Evolutionary conservation across 176 grass and related monocot genomes (phyloP).

Genomic region (Hordeum vulgare): MorexV3_pseudomolecules_assembly NC_058522.1:428830073-428830572

Average conservation of each 20-base stretch:
- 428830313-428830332: constrained; percentile 38
- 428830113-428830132: not conserved
- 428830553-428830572: constrained; percentile 99
- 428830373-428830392: constrained; percentile 83
- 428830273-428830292: not conserved
- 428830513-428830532: constrained; percentile 97
- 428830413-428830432: constrained; percentile 3
- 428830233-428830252: not conserved
- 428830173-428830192: not conserved
- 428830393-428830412: constrained; percentile 99
- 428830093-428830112: not conserved
- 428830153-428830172: not conserved
- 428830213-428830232: not conserved
- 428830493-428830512: constrained; percentile 72
- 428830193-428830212: not conserved
- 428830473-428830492: not conserved
- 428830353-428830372: constrained; percentile 87
- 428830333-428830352: constrained; percentile 76
- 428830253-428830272: not conserved
- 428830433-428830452: not conserved
- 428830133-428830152: not conserved
- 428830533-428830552: constrained; percentile 99
- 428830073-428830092: not conserved
- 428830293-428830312: constrained; percentile 16
- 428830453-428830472: not conserved